Conservation (phyloP, 805 yeast genomes). For the Candida mattraensis region DNA sequence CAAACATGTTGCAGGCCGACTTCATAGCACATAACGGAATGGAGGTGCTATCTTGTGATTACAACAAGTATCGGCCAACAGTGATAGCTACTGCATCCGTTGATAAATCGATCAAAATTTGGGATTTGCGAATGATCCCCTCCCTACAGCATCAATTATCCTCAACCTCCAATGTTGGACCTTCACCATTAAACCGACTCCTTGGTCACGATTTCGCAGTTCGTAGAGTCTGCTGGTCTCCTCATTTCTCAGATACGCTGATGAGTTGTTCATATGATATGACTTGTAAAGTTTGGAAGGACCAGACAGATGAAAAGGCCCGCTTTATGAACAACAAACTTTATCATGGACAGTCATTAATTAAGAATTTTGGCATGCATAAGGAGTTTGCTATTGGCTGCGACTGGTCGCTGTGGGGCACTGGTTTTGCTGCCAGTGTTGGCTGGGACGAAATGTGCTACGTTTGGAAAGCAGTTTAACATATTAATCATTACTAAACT, state of each 20-base stretch:
- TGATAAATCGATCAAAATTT: slow-evolving; percentile 76
- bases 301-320: slow-evolving; percentile 59
- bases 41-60: slow-evolving; percentile 80
- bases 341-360: slow-evolving; percentile 50
- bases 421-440: slow-evolving; percentile 90
- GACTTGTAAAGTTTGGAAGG: slow-evolving; percentile 88
- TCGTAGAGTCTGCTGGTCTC: slow-evolving; percentile 82
- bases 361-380: slow-evolving; percentile 64
- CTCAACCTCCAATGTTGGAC: slow-evolving; percentile 49
- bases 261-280: slow-evolving; percentile 86
- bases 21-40: slow-evolving; percentile 76
- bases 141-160: slow-evolving; percentile 34
- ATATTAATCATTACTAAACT: background rate
- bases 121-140: slow-evolving; percentile 81
- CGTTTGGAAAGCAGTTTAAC: slow-evolving; percentile 70
- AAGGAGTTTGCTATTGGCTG: slow-evolving; percentile 89
- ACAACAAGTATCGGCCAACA: slow-evolving; percentile 83
- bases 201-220: slow-evolving; percentile 90
- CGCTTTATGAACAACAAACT: slow-evolving; percentile 49
- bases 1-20: slow-evolving; percentile 58
- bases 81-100: slow-evolving; percentile 90
- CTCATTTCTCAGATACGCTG: slow-evolving; percentile 72
- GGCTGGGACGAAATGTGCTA: slow-evolving; percentile 97
- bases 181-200: slow-evolving; percentile 73
- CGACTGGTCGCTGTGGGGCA: slow-evolving; percentile 97